phyloP scores from a whole-genome alignment of 495 filamentous ascomycete species.

The Neurospora tetraspora region DNA sequence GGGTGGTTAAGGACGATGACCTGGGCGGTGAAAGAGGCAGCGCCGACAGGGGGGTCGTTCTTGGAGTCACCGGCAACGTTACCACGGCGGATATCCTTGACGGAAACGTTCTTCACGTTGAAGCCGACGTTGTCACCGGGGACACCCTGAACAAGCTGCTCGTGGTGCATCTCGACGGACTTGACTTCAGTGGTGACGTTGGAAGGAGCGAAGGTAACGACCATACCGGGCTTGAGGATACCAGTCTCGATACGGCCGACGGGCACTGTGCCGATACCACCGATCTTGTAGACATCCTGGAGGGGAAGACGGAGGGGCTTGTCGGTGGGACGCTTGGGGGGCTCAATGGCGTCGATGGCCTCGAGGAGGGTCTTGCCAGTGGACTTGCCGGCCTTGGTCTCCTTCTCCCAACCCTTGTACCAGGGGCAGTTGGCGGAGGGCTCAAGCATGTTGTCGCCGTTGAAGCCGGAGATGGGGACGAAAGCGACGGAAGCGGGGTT shows the following conservation, averaged over 20 bases:
- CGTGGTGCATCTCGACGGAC: slow-evolving; percentile 99
- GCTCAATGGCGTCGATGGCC: slow-evolving; percentile 95
- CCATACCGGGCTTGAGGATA: slow-evolving; percentile 95
- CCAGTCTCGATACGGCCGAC: slow-evolving; percentile 99
- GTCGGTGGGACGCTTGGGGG: slow-evolving; percentile 84
- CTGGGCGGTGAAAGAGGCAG: slow-evolving; percentile 95
- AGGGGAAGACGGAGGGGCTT: slow-evolving; percentile 99
- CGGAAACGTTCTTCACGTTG: slow-evolving; percentile 99
- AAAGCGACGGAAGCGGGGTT: slow-evolving; percentile 97
- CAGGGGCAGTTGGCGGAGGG: slow-evolving; percentile 89
- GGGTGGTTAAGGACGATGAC: slow-evolving; percentile 99
- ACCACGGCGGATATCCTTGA: slow-evolving; percentile 99
- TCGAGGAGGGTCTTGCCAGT: slow-evolving; percentile 97
- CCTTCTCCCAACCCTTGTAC: slow-evolving; percentile 99
- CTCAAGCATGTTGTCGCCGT: slow-evolving; percentile 99
- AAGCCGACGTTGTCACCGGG: slow-evolving; percentile 99
- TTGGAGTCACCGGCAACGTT: slow-evolving; percentile 99
- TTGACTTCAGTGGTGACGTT: slow-evolving; percentile 99
- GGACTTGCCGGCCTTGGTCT: slow-evolving; percentile 84
- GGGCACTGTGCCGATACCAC: slow-evolving; percentile 98
- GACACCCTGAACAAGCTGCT: slow-evolving; percentile 91
- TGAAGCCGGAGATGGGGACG: slow-evolving; percentile 99
- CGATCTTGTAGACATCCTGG: slow-evolving; percentile 99
- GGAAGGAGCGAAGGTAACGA: slow-evolving; percentile 91
- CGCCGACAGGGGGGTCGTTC: slow-evolving; percentile 89